phyloP scores from a whole-genome alignment of 2,329 filamentous ascomycete species.

The Basipetospora chlamydospora region DNA sequence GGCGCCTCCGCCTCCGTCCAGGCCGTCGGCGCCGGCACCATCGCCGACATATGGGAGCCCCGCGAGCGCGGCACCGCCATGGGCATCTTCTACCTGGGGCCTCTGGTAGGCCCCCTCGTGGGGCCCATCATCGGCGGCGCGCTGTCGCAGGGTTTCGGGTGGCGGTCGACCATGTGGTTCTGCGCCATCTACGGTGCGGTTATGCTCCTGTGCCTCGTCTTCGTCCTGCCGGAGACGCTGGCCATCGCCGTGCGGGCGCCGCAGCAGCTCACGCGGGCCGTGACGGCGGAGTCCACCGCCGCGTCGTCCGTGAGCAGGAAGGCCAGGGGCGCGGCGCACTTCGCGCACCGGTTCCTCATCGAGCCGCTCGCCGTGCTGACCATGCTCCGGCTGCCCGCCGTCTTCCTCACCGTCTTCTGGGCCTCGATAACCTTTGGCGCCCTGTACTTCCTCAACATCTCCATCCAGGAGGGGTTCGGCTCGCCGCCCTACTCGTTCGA shows the following conservation, averaged over 20 bases:
- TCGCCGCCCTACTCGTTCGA: slow-evolving; percentile 51
- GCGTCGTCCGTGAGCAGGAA: slow-evolving; percentile 3
- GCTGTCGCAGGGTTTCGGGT: slow-evolving; percentile 53
- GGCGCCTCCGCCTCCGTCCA: slow-evolving; percentile 70
- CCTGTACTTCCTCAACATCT: slow-evolving; percentile 66
- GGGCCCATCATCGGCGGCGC: slow-evolving; percentile 65
- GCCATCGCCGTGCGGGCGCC: slow-evolving; percentile 5
- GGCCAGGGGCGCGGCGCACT: background rate
- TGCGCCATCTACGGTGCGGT: slow-evolving; percentile 53
- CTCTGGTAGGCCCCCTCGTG: slow-evolving; percentile 58
- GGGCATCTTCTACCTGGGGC: slow-evolving; percentile 70
- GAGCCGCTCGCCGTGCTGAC: slow-evolving; percentile 58
- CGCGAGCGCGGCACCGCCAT: slow-evolving; percentile 64
- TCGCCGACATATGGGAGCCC: slow-evolving; percentile 67
- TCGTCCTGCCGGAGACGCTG: slow-evolving; percentile 54
- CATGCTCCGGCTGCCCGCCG: slow-evolving; percentile 60
- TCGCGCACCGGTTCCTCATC: slow-evolving; percentile 36
- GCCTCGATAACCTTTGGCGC: slow-evolving; percentile 61
- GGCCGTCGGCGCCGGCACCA: slow-evolving; percentile 69
- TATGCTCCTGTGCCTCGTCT: slow-evolving; percentile 39
- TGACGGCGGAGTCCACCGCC: slow-evolving; percentile 48
- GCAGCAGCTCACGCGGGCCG: slow-evolving; percentile 26
- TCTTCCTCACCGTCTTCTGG: slow-evolving; percentile 59
- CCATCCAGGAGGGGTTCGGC: slow-evolving; percentile 56
- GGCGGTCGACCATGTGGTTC: slow-evolving; percentile 70